Base-by-base conservation (phyloP, 2,329 filamentous ascomycete species). In the Orbilia quercus region DNA sequence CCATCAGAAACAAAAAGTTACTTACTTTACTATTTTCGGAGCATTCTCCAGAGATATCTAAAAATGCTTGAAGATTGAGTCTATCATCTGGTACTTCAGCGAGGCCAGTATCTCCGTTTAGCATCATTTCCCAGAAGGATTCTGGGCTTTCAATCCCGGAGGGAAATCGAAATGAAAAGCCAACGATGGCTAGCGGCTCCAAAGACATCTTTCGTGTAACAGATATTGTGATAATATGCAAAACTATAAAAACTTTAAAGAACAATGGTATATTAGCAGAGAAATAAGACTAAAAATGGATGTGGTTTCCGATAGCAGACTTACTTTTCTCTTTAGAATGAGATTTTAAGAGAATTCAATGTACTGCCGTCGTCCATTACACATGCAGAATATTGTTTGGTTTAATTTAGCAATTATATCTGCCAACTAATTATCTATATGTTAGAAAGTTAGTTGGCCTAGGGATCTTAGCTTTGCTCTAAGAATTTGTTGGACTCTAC, bases 111-210 rank as follows among this genome's bases (percentile, higher is more conserved):
- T 67, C 38, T 11, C 63, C 63, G 5, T 51, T 25, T 11, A 67
- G 20, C 45, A 67, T 42, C 54, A 59, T 36, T 2, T 45, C 12
- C 63, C 63, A 67, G 34, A 67, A 59, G 3, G 53, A 34, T 36
- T 59, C 53, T 5, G 63, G 38, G 23, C 36, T 38, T 12, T 58
- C 38, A n/a, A 59, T 59, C 9, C 53, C 63, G n/a, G 63, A 67
- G 7, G 63, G 63, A 20, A 67, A 67, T n/a, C 58, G 50, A 22
- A 67, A 67, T 2, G 63, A 18, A 31, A 67, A 67, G 9, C 63
- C 63, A 4, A 67, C 25, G 9, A 67, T 53, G 7, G 63, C 63
- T 9, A 67, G n/a, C 1, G 63, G 63, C 48, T 53, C 59, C 23
- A 14, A 28, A 14, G 51, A 5, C 36, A 40, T 16, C 12, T 40